Conservation (phyloP, 352 stramenopile genomes). For the Phytophthora fragariae region DNA sequence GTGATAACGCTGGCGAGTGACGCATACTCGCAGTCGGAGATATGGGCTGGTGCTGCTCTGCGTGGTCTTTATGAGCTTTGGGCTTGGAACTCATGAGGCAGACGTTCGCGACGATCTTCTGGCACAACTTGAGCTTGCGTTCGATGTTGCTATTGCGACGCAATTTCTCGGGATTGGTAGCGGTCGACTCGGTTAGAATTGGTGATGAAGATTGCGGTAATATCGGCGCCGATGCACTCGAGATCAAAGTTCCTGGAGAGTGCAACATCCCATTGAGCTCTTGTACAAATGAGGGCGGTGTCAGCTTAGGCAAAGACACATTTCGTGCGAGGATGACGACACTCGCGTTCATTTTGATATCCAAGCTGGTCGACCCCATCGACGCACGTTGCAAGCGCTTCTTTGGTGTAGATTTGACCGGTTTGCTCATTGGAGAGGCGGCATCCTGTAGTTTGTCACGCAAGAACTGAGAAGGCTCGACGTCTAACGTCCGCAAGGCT, state of each 20-base stretch:
- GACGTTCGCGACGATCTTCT: slow-evolving; percentile 44
- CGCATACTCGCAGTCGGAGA: slow-evolving; percentile 16
- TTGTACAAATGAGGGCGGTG: background rate
- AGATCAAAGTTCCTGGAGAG: slow-evolving; percentile 21
- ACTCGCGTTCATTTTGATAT: slow-evolving; percentile 48
- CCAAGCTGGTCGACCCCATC: slow-evolving; percentile 6
- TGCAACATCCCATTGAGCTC: slow-evolving; percentile 11
- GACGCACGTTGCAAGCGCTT: slow-evolving; percentile 25
- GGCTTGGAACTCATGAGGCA: slow-evolving; percentile 30
- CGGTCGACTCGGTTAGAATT: background rate
- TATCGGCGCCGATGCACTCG: slow-evolving; percentile 34
- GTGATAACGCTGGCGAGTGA: slow-evolving; percentile 11
- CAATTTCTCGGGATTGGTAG: slow-evolving; percentile 17
- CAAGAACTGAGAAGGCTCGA: slow-evolving; percentile 54
- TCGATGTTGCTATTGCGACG: slow-evolving; percentile 55
- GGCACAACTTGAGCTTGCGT: slow-evolving; percentile 67
- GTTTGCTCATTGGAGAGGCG: slow-evolving; percentile 11
- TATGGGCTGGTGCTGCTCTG: slow-evolving; percentile 7
- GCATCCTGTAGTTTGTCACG: slow-evolving; percentile 38
- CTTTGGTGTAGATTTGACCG: slow-evolving; percentile 54
- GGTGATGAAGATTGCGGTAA: slow-evolving; percentile 10
- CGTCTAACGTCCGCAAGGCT: slow-evolving; percentile 37
- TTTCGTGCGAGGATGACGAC: slow-evolving; percentile 46
- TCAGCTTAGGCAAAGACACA: slow-evolving; percentile 51
- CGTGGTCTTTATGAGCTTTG: slow-evolving; percentile 19